Percentiles rank a stretch among this genome's conserved stretches.
These are phyloP conservation scores for Solanum bukasovii DNA, from an alignment of 257 asterid genomes.

Conservation along the genomic window DNA sequence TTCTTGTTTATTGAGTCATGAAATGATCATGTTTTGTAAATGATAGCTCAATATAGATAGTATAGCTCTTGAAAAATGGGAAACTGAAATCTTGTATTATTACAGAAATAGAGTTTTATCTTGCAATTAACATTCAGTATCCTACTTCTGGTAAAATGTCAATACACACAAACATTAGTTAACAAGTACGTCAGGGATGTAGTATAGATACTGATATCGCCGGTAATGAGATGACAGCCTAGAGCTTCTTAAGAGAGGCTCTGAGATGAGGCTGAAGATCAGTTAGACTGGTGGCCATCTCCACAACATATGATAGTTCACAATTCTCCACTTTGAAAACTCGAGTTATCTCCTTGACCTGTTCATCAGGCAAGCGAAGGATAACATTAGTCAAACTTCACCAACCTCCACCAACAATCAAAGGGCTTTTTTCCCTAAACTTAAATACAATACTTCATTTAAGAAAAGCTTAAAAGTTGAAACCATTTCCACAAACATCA, in stretches of 20 bases:
- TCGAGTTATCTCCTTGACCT: constrained; percentile 55
- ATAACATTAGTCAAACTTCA: neutral
- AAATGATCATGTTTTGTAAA: neutral
- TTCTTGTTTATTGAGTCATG: neutral
- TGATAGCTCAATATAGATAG: neutral
- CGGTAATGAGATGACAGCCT: neutral
- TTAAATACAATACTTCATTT: neutral
- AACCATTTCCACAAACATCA: neutral
- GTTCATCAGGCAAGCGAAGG: neutral
- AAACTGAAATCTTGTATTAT: neutral
- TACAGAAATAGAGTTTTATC: neutral
- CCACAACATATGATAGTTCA: constrained; percentile 38
- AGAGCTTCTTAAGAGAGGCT: constrained; percentile 42
- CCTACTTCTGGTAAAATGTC: neutral
- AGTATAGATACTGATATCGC: neutral
- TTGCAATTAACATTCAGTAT: neutral
- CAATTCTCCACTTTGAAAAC: constrained; percentile 33
- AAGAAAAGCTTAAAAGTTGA: neutral
- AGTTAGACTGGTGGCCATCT: constrained; percentile 44
- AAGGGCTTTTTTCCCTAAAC: neutral
- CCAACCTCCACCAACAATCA: neutral
- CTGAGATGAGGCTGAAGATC: constrained; percentile 42
- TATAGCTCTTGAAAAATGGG: neutral
- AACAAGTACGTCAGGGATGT: neutral
- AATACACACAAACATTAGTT: neutral